Base-by-base conservation (phyloP, 1,284 basidiomycete genomes). In the Pterula multifida region DNA sequence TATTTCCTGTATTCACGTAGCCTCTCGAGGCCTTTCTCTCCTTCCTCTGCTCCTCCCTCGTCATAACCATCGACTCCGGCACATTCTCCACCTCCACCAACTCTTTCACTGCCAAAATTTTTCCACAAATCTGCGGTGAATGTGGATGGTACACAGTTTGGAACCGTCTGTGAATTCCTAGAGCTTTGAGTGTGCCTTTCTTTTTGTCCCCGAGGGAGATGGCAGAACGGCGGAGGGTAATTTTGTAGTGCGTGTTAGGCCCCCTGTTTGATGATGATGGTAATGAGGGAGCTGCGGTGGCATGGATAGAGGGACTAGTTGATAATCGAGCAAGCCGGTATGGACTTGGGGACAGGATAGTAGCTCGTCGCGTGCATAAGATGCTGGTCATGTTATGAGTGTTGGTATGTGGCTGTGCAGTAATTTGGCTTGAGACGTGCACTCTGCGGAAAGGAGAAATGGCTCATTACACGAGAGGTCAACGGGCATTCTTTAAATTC, bases 41-140 rank as follows among this genome's bases (percentile, higher is more conserved):
- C 57, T 65, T 61, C 58, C 77, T 71, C 68, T 81, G 76, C 64
- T 86, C 72, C 54, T 73, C 68, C 62, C 81, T 79, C 6, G 78
- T 81, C 65, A 72, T 70, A 26, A 90, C 85, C 48, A 72, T 68
- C 26, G 72, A 70, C 26, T 66, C 67, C 0, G 81, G 73, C 13
- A 93, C 88, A 60, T 91, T 92, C 61, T 85, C 76, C 50, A 92
- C 90, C 59, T 84, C 79, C n/a, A 93, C 75, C 28, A 93, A 68
- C 68, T 93, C 90, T 71, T 93, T 93, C 51, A 92, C 79, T 12
- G 69, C 68, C 36, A 93, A 70, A 48, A 93, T 88, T 62, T 87
- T 88, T 22, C 90, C 90, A 0, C 89, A 90, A 21, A 79, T 73
- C 53, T 85, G 83, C 0, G 81, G 78, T 0, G 73, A 72, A 55